phyloP scores from a whole-genome alignment of 2,329 filamentous ascomycete genomes.

The Epichloe sibirici region DNA sequence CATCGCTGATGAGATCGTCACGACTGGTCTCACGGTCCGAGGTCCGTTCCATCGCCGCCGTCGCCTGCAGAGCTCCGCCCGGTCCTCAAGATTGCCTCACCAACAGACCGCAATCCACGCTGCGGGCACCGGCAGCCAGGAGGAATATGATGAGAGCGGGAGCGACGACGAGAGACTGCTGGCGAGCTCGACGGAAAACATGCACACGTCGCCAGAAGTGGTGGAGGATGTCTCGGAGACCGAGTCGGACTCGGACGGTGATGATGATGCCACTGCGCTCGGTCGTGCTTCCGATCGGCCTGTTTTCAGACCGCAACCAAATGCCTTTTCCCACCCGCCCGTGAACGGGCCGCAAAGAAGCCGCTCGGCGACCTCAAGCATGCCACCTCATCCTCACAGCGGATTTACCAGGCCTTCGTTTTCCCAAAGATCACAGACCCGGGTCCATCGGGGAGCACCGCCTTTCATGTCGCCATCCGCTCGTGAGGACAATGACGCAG shows the following conservation, averaged over 20 bases:
- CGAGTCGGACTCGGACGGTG: constrained; percentile 46
- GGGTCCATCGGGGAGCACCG: constrained; percentile 32
- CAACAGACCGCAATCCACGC: constrained; percentile 29
- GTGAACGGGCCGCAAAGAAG: constrained; percentile 34
- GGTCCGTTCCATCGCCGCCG: constrained; percentile 51
- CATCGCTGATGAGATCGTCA: constrained; percentile 78
- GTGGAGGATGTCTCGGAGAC: constrained; percentile 34
- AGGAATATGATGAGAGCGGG: constrained; percentile 89
- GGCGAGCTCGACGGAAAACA: constrained; percentile 46
- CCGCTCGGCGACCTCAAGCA: constrained; percentile 37
- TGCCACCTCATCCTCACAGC: constrained; percentile 36
- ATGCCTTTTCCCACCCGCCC: constrained; percentile 80
- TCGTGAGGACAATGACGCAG: constrained; percentile 85
- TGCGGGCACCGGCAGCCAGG: constrained; percentile 62
- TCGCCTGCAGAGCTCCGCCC: constrained; percentile 24
- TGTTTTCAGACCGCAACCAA: constrained; percentile 74
- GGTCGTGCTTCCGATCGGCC: constrained; percentile 44
- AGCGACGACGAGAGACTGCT: constrained; percentile 65
- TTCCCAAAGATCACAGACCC: constrained; percentile 33
- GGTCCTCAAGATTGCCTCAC: constrained; percentile 19
- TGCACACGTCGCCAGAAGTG: constrained; percentile 23
- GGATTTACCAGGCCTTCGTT: constrained; percentile 39
- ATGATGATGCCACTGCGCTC: constrained; percentile 75
- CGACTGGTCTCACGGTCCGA: constrained; percentile 71
- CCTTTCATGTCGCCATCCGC: constrained; percentile 63